A percentile compares a stretch with the other conserved stretches of the same genome.
Evolutionary conservation across 148 eudicot species (phyloP).

Genomic region (Rheum nobile): DNA sequence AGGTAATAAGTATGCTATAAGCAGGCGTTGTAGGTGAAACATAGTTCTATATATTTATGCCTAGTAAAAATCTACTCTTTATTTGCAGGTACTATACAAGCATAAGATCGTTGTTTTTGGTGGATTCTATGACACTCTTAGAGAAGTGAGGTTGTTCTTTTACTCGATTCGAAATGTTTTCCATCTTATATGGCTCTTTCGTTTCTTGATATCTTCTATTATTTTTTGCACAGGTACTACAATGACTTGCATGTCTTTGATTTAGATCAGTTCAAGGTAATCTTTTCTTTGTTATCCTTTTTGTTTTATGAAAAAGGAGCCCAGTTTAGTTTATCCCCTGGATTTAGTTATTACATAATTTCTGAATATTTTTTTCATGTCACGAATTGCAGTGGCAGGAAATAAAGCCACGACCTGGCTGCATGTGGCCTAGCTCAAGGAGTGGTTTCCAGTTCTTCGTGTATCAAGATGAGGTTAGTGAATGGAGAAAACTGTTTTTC

Average conservation of each 20-base stretch:
- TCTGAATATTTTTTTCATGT: slow-evolving; percentile 11
- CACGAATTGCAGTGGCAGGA: slow-evolving; percentile 75
- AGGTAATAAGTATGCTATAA: background rate
- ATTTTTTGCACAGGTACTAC: slow-evolving; percentile 56
- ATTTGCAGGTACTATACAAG: slow-evolving; percentile 76
- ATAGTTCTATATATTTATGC: background rate
- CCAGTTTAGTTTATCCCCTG: background rate
- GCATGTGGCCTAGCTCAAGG: slow-evolving; percentile 93
- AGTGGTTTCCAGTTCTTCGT: slow-evolving; percentile 93
- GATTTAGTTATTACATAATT: background rate
- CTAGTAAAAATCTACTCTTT: background rate
- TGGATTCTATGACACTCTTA: slow-evolving; percentile 95
- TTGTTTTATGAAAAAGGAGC: background rate
- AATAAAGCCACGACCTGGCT: slow-evolving; percentile 77
- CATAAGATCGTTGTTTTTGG: slow-evolving; percentile 96
- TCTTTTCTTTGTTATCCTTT: background rate
- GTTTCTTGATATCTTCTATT: background rate
- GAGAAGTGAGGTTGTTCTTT: slow-evolving; percentile 88
- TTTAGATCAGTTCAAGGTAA: slow-evolving; percentile 93
- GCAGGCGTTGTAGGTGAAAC: background rate
- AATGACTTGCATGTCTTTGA: slow-evolving; percentile 93
- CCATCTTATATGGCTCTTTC: background rate
- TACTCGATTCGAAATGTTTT: background rate
- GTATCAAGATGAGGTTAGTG: slow-evolving; percentile 86
- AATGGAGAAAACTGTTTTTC: background rate